phyloP scores from a whole-genome alignment of 352 stramenopile genomes.

The Globisporangium heterothallicum region DNA sequence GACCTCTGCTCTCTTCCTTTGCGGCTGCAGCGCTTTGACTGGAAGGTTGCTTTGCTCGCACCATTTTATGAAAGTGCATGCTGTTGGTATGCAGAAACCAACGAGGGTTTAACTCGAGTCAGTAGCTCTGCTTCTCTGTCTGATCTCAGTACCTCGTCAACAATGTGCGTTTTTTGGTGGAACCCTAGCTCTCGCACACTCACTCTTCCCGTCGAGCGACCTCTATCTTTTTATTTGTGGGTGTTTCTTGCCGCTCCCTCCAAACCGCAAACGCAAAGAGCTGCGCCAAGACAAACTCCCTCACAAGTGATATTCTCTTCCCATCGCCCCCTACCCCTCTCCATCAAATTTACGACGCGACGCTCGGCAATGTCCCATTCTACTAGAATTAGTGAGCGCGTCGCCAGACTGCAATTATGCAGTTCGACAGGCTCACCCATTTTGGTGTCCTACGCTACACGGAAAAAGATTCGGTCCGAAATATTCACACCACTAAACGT shows the following conservation, averaged over 20 bases:
- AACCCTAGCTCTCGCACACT: not conserved
- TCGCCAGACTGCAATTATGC: too few species aligned
- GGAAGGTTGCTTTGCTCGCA: too few species aligned
- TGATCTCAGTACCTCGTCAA: not conserved
- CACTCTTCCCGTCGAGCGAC: not conserved
- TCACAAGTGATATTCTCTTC: too few species aligned
- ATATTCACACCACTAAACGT: too few species aligned
- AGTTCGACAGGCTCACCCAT: not conserved
- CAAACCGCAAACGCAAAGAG: too few species aligned
- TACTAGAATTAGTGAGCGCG: not conserved
- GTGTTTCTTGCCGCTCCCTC: not conserved
- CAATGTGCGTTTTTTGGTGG: conserved; percentile 1
- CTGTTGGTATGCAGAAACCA: too few species aligned
- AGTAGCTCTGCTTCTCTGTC: too few species aligned
- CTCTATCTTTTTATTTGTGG: not conserved
- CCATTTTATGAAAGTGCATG: too few species aligned
- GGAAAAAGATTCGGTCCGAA: not conserved
- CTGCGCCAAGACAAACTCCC: too few species aligned
- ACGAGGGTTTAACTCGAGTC: too few species aligned
- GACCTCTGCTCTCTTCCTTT: not conserved
- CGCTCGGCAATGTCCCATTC: not conserved
- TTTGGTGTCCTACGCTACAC: not conserved
- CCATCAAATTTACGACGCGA: not conserved
- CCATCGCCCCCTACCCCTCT: too few species aligned
- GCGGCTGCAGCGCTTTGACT: too few species aligned